These are phyloP conservation scores for Entomortierella parvispora DNA, from an alignment of 192 early-diverging fungal species.

Conservation along the genomic window DNA sequence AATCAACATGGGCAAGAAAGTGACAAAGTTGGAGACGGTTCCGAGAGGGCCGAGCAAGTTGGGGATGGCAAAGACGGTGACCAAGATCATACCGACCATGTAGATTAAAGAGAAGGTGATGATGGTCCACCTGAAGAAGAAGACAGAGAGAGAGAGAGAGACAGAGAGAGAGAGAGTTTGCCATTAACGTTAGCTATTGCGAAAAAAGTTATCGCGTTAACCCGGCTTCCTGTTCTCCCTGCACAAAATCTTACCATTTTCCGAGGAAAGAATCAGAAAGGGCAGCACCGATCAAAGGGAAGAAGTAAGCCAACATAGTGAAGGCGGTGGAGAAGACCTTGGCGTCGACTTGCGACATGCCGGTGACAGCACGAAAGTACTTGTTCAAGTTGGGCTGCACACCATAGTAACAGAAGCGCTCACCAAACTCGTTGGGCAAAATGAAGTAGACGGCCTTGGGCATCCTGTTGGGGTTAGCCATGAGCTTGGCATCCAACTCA, in stretches of 20 bases:
- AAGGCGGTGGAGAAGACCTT: conserved; percentile 50
- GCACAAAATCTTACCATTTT: conserved; percentile 63
- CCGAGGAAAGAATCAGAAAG: conserved; percentile 72
- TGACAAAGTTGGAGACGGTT: conserved; percentile 20
- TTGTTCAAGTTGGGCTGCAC: conserved; percentile 61
- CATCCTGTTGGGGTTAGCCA: conserved; percentile 56
- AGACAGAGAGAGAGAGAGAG: neutral
- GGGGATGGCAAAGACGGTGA: conserved; percentile 60
- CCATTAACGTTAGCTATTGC: neutral
- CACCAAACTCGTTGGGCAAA: conserved; percentile 62
- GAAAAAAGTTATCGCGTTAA: too few relatives aligned
- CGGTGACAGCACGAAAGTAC: conserved; percentile 53
- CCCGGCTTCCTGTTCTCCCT: too few relatives aligned
- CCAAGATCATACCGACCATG: conserved; percentile 59
- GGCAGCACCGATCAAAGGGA: conserved; percentile 67
- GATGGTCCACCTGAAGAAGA: conserved; percentile 45
- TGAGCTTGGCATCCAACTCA: conserved; percentile 60
- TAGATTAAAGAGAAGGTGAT: conserved; percentile 57
- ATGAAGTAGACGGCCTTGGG: conserved; percentile 59
- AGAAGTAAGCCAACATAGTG: conserved; percentile 65
- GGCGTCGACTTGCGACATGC: conserved; percentile 29
- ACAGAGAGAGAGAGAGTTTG: neutral
- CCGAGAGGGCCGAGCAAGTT: conserved; percentile 40
- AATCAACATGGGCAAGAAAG: conserved; percentile 59
- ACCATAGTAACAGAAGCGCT: conserved; percentile 70